Evolutionary conservation across 805 yeast genomes (phyloP).

Genomic region (Yamadazyma nakazawae): DNA sequence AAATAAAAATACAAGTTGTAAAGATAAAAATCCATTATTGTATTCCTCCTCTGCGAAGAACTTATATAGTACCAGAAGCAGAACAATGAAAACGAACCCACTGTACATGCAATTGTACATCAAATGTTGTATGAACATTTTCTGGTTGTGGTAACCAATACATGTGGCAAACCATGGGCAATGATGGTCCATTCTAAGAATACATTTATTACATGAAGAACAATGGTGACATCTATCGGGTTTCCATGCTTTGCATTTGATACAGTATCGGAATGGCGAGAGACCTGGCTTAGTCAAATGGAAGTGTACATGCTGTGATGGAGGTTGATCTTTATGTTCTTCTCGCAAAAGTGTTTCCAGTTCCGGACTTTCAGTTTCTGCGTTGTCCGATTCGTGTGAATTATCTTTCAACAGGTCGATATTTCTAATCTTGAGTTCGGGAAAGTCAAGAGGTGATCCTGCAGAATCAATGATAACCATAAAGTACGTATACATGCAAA

Average conservation of each 20-base stretch:
- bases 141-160: slow-evolving; percentile 78
- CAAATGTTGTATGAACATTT: slow-evolving; percentile 74
- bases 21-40: slow-evolving; percentile 39
- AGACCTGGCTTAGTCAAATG: slow-evolving; percentile 49
- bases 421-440: slow-evolving; percentile 34
- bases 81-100: slow-evolving; percentile 34
- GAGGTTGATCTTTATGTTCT: slow-evolving; percentile 20
- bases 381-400: background rate
- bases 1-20: slow-evolving; percentile 60
- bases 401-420: slow-evolving; percentile 10
- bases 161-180: slow-evolving; percentile 93
- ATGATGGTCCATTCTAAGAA: slow-evolving; percentile 56
- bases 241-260: slow-evolving; percentile 53
- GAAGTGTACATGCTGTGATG: slow-evolving; percentile 31
- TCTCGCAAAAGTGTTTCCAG: background rate
- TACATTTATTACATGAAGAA: slow-evolving; percentile 45
- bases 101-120: slow-evolving; percentile 51
- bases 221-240: slow-evolving; percentile 62
- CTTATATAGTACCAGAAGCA: slow-evolving; percentile 42
- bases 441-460: slow-evolving; percentile 63
- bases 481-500: slow-evolving; percentile 51
- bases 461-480: slow-evolving; percentile 52
- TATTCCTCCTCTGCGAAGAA: slow-evolving; percentile 47
- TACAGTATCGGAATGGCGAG: slow-evolving; percentile 54
- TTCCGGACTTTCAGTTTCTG: background rate